These are phyloP conservation scores for Mycena epipterygia DNA, from an alignment of 768 basidiomycete species.

Conservation along the genomic window DNA sequence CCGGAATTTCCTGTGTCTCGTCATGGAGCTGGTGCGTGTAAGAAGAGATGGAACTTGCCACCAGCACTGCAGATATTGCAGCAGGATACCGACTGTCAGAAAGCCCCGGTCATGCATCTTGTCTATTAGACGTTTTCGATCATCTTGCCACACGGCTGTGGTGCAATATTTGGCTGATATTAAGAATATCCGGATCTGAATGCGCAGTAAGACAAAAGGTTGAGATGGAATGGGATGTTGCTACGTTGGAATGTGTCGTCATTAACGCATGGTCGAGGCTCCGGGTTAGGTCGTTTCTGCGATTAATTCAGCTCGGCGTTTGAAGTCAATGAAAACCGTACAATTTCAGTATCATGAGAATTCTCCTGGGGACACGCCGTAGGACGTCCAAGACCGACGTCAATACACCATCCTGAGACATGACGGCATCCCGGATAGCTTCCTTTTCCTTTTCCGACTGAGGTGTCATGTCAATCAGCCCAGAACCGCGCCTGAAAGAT, in stretches of 20 bases:
- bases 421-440: conserved; percentile 85
- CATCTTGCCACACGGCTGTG: conserved; percentile 82
- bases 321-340: conserved; percentile 84
- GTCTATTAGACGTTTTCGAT: conserved; percentile 61
- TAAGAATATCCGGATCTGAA: conserved; percentile 87
- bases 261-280: conserved; percentile 87
- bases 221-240: neutral
- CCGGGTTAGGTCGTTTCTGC: conserved; percentile 52
- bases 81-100: conserved; percentile 59
- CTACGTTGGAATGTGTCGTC: conserved; percentile 87
- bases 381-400: conserved; percentile 90
- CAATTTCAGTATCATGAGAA: conserved; percentile 86
- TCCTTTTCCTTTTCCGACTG: conserved; percentile 86
- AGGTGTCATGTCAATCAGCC: conserved; percentile 81
- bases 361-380: conserved; percentile 85
- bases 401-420: conserved; percentile 86
- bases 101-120: conserved; percentile 66
- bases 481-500: conserved; percentile 74
- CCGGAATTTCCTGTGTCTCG: conserved; percentile 67
- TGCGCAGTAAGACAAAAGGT: conserved; percentile 27
- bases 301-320: neutral
- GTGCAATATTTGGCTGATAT: conserved; percentile 93
- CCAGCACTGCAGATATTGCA: conserved; percentile 72
- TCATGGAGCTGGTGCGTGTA: conserved; percentile 12
- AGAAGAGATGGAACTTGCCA: conserved; percentile 64